phyloP scores from a whole-genome alignment of 139 green algal species.

The Zygnema cylindricum region DNA sequence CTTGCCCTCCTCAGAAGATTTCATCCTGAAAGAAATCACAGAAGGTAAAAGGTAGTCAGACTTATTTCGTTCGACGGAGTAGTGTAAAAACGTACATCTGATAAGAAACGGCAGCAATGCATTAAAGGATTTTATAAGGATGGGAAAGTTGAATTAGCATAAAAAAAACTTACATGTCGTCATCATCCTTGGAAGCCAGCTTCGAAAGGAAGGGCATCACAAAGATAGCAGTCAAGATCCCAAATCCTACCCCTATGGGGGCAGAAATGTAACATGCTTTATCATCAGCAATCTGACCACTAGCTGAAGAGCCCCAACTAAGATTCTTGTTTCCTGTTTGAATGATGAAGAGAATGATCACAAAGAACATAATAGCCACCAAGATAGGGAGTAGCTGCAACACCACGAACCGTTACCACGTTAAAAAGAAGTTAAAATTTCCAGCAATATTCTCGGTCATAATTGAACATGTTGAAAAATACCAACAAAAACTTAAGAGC shows the following conservation, averaged over 20 bases:
- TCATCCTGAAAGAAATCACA: not conserved
- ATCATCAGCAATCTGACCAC: not conserved
- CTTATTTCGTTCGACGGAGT: no score
- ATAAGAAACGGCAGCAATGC: no score
- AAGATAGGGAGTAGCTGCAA: constrained; percentile 14
- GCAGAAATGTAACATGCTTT: not conserved
- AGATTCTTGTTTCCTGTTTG: constrained; percentile 21
- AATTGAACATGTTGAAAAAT: not conserved
- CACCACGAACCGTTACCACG: not conserved
- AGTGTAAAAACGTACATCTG: no score
- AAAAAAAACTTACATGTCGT: no score
- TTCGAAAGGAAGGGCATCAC: constrained; percentile 9
- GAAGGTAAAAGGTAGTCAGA: no score
- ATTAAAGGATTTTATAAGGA: no score
- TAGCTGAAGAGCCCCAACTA: not conserved
- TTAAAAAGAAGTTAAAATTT: constrained; percentile 4
- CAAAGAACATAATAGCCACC: constrained; percentile 8
- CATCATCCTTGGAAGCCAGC: not conserved
- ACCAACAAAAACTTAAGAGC: not conserved
- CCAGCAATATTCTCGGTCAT: not conserved
- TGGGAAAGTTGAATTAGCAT: no score
- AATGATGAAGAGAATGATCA: constrained; percentile 22
- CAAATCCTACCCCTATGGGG: not conserved
- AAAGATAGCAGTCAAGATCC: not conserved
- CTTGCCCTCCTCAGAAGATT: not conserved